Evolutionary conservation across 1,284 basidiomycete genomes (phyloP), one percentile per base, ranked within the genome.

Genomic region (Phylloporus gajari): DNA sequence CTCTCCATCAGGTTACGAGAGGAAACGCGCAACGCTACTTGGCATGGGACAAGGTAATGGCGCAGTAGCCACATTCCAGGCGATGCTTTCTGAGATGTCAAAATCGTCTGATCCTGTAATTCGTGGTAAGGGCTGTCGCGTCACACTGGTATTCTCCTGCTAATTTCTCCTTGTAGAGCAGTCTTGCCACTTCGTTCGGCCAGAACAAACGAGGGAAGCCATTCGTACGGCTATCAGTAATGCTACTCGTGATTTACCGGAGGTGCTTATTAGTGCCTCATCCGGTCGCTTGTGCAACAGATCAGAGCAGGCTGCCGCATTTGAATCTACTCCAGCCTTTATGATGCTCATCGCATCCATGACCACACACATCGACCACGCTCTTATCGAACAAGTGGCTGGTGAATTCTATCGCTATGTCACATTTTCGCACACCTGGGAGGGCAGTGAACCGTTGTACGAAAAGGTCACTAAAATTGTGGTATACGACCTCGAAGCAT

Each of bases 241-340:
- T 23, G 17, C 60, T 13, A 71, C 68, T 3, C 66, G 46, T 23
- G 71, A 65, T 3, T 70, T 32, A 1, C 74, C 74, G 3, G 59
- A 12, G 1, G 56, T 75, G 1, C 74, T 74, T 23, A 70, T 74
- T 3, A 56, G 75, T 25, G 64, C 72, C 17, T 6, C 6, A 2
- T 64, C 74, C 19, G 74, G 74, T 8, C 44, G 59, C 23, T 68
- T 75, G 3, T 53, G 35, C 8, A 8, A 68, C 71, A 67, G 67
- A 35, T 42, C 19, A 0, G 21, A 65, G 3, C 68, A 68, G 11
- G 74, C 67, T 5, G n/a, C 44, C 1, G 44, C 68, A 17, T 73
- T 74, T 2, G 66, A 74, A 42, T 58, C 59, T 1, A 30, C 27
- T 0, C 15, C 27, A 6, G 53, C 27, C 8, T 56, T 56, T 5